Base-by-base conservation (phyloP, 768 basidiomycete genomes). In the Podaxis pistillaris region DNA sequence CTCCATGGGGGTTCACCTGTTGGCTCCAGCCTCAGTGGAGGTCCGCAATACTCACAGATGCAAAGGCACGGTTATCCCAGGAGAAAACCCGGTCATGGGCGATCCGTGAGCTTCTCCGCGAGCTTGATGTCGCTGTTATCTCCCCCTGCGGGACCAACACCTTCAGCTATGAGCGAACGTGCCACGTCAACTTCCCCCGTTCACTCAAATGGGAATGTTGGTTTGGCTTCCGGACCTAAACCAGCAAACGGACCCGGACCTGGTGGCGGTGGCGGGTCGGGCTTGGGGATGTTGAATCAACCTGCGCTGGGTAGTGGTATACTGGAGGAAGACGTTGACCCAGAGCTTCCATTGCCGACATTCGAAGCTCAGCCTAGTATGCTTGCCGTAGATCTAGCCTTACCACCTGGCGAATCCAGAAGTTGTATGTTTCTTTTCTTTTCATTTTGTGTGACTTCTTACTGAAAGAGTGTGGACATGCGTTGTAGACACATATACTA, bases 301-400 rank as follows among this genome's bases (percentile, higher is more conserved):
- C 17, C 40, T 26, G 8, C 33, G 13, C 36, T 47, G 19, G 38
- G 44, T 19, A 68, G 64, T 11, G 64, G 56, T 52, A 63, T 3
- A 19, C 59, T 15, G 64, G 33, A 13, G 62, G 58, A 6, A 66
- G 60, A 82, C 4, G 70, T 86, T n/a, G 84, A 86, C 62, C 82
- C 84, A 0, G 88, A 89, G 37, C 72, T 73, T 3, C 88, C 87
- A 0, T 72, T 98, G 17, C 95, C 96, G 0, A 94, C 93, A 0
- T 87, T 96, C 26, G 89, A 95, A 64, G 86, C 90, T 0, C 89
- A 90, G 62, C 90, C 92, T 9, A 84, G 90, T 36, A 90, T 98
- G 85, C 78, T 98, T 9, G 94, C 91, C 0, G 93, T 99, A 0
- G 97, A 98, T 73, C 71, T 98, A 33, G 75, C 79, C 4, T 79